A percentile compares a stretch with the other conserved stretches of the same genome.
Conservation (phyloP, 2,329 filamentous ascomycete genomes). For the Coniochaeta prunicola region DNA sequence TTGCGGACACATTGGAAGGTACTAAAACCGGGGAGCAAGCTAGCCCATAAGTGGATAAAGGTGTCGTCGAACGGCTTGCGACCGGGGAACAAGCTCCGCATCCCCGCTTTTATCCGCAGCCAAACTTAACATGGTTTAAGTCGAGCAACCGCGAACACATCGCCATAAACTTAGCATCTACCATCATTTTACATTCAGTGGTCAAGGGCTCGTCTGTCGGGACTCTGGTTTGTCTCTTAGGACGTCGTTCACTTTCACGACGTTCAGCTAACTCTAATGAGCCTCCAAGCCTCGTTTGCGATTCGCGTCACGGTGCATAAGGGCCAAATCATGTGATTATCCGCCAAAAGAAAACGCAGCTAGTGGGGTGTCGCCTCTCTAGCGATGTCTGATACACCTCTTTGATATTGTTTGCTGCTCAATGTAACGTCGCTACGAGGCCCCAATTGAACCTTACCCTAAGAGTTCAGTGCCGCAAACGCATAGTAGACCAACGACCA, state of each 20-base stretch:
- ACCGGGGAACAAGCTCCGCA: background rate
- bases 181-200: background rate
- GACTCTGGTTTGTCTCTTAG: background rate
- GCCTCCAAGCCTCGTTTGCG: background rate
- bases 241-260: background rate
- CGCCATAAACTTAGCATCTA: background rate
- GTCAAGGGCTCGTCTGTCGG: background rate
- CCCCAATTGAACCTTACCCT: no score
- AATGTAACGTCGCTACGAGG: no score
- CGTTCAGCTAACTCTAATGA: background rate
- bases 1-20: background rate
- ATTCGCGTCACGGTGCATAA: background rate
- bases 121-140: background rate
- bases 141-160: background rate
- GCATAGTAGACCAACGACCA: background rate
- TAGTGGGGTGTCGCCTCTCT: background rate
- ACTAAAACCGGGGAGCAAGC: background rate
- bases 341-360: background rate
- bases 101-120: background rate
- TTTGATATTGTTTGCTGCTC: background rate
- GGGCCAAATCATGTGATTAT: background rate
- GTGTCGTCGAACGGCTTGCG: background rate
- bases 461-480: no score
- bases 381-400: background rate
- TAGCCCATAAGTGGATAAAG: background rate